Conservation (phyloP, 345 rosid species). For the Acer negundo region DNA sequence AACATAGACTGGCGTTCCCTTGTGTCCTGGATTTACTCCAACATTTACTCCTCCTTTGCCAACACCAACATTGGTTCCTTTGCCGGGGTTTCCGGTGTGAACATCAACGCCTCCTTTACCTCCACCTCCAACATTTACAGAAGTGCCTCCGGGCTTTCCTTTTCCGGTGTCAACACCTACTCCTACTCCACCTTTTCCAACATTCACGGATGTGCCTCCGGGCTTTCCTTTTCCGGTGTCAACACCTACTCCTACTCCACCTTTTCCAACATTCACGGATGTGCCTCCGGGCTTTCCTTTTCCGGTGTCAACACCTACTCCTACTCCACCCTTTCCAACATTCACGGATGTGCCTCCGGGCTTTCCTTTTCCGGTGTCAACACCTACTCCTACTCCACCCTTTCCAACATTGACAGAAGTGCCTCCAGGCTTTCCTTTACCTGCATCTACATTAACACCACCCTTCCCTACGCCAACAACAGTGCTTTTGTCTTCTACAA, state of each 20-base stretch:
- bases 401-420: constrained; percentile 44
- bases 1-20: constrained; percentile 67
- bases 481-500: constrained; percentile 59
- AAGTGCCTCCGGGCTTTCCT: constrained; percentile 53
- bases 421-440: constrained; percentile 38
- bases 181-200: constrained; percentile 54
- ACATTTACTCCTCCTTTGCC: constrained; percentile 83
- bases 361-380: constrained; percentile 48
- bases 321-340: constrained; percentile 64
- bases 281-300: constrained; percentile 45
- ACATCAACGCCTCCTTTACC: constrained; percentile 46
- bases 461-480: constrained; percentile 41
- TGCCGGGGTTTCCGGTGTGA: constrained; percentile 47
- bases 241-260: constrained; percentile 55
- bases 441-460: constrained; percentile 40
- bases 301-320: constrained; percentile 46
- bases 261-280: constrained; percentile 43
- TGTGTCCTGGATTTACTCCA: constrained; percentile 49
- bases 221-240: constrained; percentile 50
- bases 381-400: constrained; percentile 60
- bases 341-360: constrained; percentile 34
- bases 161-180: constrained; percentile 51
- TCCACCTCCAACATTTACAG: constrained; percentile 55
- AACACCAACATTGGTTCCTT: constrained; percentile 63
- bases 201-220: constrained; percentile 33